Percentiles rank a stretch among this genome's conserved stretches.
Evolutionary conservation across 148 eudicot genomes (phyloP).

Genomic region (Rhododendron mucronatum): DNA sequence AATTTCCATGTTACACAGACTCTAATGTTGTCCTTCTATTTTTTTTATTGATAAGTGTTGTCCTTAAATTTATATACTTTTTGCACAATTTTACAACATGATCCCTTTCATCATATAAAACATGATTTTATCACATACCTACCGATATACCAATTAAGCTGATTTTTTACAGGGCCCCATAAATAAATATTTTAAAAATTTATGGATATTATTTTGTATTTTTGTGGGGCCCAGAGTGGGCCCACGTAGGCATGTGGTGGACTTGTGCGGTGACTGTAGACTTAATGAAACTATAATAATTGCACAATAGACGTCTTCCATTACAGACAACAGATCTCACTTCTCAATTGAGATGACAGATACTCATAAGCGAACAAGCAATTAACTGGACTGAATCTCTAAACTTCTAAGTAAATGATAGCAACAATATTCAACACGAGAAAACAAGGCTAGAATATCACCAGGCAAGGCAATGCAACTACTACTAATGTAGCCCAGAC

Average conservation of each 20-base stretch:
- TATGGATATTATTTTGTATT: too few relatives aligned
- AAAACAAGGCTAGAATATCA: background rate
- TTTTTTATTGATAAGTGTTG: background rate
- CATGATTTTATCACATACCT: background rate
- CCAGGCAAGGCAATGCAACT: background rate
- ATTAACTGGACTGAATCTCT: background rate
- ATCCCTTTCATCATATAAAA: background rate
- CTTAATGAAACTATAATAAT: background rate
- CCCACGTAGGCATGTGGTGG: too few relatives aligned
- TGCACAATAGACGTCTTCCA: background rate
- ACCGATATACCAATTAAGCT: too few relatives aligned
- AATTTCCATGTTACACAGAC: background rate
- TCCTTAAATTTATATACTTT: background rate
- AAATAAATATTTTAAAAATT: too few relatives aligned
- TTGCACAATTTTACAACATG: background rate
- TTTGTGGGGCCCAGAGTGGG: too few relatives aligned
- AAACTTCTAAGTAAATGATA: background rate
- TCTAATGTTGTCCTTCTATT: background rate
- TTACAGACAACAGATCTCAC: background rate
- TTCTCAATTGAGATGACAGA: background rate
- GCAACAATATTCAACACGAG: background rate
- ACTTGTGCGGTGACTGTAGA: too few relatives aligned
- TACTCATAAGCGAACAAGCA: background rate
- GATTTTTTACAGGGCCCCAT: too few relatives aligned
- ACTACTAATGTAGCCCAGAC: background rate